phyloP scores from a whole-genome alignment of 1,284 basidiomycete species.

The Taiwanofungus camphoratus region DNA sequence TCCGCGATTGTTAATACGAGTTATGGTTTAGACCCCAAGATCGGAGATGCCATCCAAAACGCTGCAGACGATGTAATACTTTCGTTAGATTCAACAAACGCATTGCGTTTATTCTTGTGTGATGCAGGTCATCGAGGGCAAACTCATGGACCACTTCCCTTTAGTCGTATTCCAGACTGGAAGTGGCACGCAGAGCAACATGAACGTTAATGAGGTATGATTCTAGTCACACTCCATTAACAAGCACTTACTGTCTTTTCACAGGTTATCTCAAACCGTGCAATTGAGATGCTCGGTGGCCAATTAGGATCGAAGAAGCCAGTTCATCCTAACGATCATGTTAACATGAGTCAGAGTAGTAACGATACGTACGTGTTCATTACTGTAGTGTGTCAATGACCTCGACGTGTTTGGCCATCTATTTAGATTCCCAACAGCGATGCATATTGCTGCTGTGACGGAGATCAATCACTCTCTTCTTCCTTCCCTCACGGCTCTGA shows the following conservation, averaged over 20 bases:
- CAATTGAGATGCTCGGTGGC: slow-evolving; percentile 96
- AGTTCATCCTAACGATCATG: slow-evolving; percentile 99
- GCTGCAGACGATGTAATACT: slow-evolving; percentile 85
- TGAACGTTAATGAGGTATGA: slow-evolving; percentile 96
- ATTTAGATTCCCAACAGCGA: slow-evolving; percentile 92
- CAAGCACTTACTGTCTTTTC: neutral
- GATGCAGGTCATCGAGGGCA: slow-evolving; percentile 86
- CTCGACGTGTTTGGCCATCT: neutral
- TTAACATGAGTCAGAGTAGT: slow-evolving; percentile 99
- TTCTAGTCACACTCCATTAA: neutral
- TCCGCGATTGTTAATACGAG: slow-evolving; percentile 88
- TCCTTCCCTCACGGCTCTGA: slow-evolving; percentile 83
- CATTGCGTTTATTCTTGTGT: slow-evolving; percentile 3
- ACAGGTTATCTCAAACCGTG: slow-evolving; percentile 96
- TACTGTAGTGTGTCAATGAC: neutral
- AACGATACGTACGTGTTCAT: slow-evolving; percentile 81
- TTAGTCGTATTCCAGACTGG: slow-evolving; percentile 99
- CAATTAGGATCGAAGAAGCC: slow-evolving; percentile 95
- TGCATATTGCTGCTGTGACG: slow-evolving; percentile 96
- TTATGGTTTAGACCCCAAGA: slow-evolving; percentile 88
- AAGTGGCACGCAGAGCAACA: slow-evolving; percentile 98
- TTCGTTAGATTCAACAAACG: neutral
- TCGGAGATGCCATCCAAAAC: slow-evolving; percentile 86
- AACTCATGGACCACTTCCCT: slow-evolving; percentile 94
- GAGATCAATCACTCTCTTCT: slow-evolving; percentile 82